These are phyloP conservation scores for Taxillus chinensis DNA, from an alignment of 164 flowering plant species.

Conservation along the genomic window DNA sequence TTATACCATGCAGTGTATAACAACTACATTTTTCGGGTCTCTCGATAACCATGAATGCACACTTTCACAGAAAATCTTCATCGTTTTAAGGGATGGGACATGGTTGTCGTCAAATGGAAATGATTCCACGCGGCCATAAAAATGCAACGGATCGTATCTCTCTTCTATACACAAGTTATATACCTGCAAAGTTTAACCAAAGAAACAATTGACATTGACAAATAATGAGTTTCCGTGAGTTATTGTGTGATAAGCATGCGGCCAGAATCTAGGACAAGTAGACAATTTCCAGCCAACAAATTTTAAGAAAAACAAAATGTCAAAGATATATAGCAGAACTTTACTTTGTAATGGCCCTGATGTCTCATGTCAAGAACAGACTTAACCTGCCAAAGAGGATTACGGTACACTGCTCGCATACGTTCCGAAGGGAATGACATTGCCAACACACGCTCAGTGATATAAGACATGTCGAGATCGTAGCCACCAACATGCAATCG, in stretches of 20 bases:
- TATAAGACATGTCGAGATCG: slow-evolving; percentile 85
- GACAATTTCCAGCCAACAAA: no score
- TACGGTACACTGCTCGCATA: slow-evolving; percentile 72
- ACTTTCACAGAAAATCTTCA: slow-evolving; percentile 73
- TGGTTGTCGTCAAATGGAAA: slow-evolving; percentile 86
- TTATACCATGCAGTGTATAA: slow-evolving; percentile 82
- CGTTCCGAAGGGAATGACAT: slow-evolving; percentile 86
- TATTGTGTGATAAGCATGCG: no score
- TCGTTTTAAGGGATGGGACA: slow-evolving; percentile 59
- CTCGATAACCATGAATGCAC: slow-evolving; percentile 63
- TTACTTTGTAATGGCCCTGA: slow-evolving; percentile 55
- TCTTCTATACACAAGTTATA: slow-evolving; percentile 72
- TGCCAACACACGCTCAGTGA: slow-evolving; percentile 58
- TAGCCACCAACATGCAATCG: slow-evolving; percentile 75
- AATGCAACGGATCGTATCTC: slow-evolving; percentile 56
- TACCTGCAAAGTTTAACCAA: slow-evolving; percentile 27
- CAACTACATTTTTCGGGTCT: slow-evolving; percentile 62
- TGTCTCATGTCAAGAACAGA: slow-evolving; percentile 68
- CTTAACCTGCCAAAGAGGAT: slow-evolving; percentile 86
- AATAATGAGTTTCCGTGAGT: no score
- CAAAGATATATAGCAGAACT: not conserved
- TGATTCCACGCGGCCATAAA: slow-evolving; percentile 62
- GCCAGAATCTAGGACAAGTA: no score
- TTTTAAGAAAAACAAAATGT: no score
- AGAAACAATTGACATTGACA: not conserved